Evolutionary conservation across 306 rosid genomes (phyloP).

Genomic region (Quercus parvula): DNA sequence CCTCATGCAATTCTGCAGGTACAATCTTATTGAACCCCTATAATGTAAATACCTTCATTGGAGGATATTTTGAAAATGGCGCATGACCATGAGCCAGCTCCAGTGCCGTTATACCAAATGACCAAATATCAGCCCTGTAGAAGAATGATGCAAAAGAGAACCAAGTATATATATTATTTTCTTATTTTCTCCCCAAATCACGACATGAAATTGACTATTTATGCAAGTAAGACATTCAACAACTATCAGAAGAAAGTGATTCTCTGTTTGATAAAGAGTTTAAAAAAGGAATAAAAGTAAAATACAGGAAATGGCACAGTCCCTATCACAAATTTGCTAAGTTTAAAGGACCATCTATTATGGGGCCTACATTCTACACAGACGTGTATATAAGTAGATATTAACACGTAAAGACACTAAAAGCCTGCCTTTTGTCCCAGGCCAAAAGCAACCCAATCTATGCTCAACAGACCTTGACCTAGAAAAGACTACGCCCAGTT

Average conservation of each 20-base stretch:
- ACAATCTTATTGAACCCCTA: background rate
- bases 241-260: background rate
- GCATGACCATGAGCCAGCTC: constrained; percentile 71
- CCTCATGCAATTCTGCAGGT: background rate
- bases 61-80: constrained; percentile 62
- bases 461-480: background rate
- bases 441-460: background rate
- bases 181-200: background rate
- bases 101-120: constrained; percentile 57
- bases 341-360: background rate
- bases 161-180: background rate
- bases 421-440: background rate
- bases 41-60: constrained; percentile 46
- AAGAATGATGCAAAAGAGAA: constrained; percentile 9
- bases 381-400: background rate
- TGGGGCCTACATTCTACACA: background rate
- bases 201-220: background rate
- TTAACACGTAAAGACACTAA: background rate
- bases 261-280: background rate
- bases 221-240: background rate
- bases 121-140: constrained; percentile 64
- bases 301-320: background rate
- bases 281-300: background rate
- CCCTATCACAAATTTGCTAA: background rate
- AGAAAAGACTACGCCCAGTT: background rate